Evolutionary conservation across 2,329 filamentous ascomycete species (phyloP), one percentile per base, ranked within the genome.

Genomic region (Xylaria polymorpha): DNA sequence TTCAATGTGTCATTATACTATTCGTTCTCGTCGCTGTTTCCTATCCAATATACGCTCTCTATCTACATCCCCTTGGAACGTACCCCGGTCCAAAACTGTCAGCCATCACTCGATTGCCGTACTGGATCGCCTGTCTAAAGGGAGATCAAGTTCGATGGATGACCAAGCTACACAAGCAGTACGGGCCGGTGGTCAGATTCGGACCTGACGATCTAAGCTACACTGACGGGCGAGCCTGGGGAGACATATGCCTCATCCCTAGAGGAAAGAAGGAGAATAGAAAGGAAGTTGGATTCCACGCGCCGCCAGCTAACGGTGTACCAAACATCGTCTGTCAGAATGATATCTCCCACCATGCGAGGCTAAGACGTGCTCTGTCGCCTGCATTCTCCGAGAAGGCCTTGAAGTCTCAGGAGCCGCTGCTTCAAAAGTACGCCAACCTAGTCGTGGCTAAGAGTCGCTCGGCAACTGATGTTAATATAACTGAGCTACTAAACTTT

Each of bases 1-100:
- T 63, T 12, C 43, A 29, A 32, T 48, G 5, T 22, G 29, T 55
- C 14, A 25, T 53, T 4, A 39, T 39, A 18, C 50, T 68, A 8
- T 51, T 50, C 29, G 3, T 50, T 48, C 61, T 68, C 5, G 0
- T 61, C 43, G 4, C 37, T 57, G 25, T 46, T 8, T 64, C 61
- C 6, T 68, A 61, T 46, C 66, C 56, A 1, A 51, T 68, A 37
- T 68, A 64, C 35, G 51, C 56, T 32, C 53, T 77, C 3, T 74
- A 72, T 50, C 67, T 78, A 18, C 74, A 78, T 46, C 74, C 74
- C 5, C 73, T 77, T 14, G 68, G 71, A 18, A 64, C 61, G 1
- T 75, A 71, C 48, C 76, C 76, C 0, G 77, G 76, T 9, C 76
- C 77, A 14, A 64, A 64, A 43, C 43, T 74, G 3, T 48, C 55